phyloP scores from a whole-genome alignment of 345 rosid species.

The Brassica rapa region DNA sequence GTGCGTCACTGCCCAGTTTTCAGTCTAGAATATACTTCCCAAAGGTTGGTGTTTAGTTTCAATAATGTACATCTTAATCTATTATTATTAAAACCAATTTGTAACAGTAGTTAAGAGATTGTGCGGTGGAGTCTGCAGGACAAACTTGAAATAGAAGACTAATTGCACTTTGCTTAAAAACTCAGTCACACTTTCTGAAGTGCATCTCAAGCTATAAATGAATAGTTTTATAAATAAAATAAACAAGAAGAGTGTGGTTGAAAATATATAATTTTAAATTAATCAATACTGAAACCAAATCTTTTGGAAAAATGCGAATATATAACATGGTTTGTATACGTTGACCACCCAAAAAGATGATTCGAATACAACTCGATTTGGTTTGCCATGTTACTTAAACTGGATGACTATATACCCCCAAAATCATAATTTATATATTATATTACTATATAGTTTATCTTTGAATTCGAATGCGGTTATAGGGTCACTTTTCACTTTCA shows the following conservation, averaged over 20 bases:
- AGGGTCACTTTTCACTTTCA: background rate
- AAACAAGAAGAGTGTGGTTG: constrained; percentile 13
- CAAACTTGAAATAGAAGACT: constrained; percentile 39
- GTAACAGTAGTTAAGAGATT: constrained; percentile 17
- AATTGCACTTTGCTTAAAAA: constrained; percentile 43
- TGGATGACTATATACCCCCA: background rate
- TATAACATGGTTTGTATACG: constrained; percentile 6
- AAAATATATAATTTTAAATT: background rate
- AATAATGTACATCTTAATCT: constrained; percentile 17
- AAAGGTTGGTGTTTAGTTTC: constrained; percentile 21
- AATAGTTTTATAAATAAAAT: background rate
- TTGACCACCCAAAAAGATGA: constrained; percentile 9
- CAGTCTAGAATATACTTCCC: background rate
- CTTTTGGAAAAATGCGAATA: background rate
- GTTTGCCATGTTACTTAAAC: constrained; percentile 37
- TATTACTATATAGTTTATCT: background rate
- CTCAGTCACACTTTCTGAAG: constrained; percentile 38
- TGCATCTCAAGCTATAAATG: constrained; percentile 37
- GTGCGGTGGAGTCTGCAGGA: constrained; percentile 36
- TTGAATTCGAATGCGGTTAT: background rate
- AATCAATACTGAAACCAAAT: background rate
- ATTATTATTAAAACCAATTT: constrained; percentile 10
- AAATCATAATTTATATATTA: constrained; percentile 6
- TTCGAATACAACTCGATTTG: constrained; percentile 29
- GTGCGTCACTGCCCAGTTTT: background rate